These are phyloP conservation scores for Dendrothele bispora DNA, from an alignment of 768 basidiomycete species.

Conservation along the genomic window DNA sequence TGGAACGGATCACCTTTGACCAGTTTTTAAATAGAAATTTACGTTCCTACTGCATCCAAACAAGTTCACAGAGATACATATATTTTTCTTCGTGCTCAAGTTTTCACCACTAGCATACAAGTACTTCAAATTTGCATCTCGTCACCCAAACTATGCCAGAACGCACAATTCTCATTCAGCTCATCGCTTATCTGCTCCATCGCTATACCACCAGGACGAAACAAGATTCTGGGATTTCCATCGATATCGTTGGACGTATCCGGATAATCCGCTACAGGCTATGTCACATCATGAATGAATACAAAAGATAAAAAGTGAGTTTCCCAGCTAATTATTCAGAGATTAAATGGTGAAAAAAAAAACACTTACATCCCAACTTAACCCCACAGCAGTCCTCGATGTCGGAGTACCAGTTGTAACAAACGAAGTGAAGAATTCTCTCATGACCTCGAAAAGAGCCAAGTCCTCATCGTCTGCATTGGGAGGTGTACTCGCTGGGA, in stretches of 20 bases:
- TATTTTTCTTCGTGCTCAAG: too few species aligned
- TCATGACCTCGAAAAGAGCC: conserved; percentile 35
- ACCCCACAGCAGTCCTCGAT: conserved; percentile 4
- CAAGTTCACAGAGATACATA: too few species aligned
- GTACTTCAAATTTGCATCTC: conserved; percentile 6
- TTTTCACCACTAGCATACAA: too few species aligned
- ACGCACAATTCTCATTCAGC: conserved; percentile 6
- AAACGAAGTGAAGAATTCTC: conserved; percentile 40
- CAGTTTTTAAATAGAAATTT: too few species aligned
- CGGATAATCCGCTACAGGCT: neutral
- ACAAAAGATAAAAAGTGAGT: too few species aligned
- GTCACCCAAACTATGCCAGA: conserved; percentile 10
- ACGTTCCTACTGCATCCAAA: too few species aligned
- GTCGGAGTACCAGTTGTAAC: conserved; percentile 33
- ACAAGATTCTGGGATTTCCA: conserved; percentile 7
- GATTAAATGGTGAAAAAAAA: too few species aligned
- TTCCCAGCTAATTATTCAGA: too few species aligned
- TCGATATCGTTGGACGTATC: neutral
- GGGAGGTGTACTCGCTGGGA: conserved; percentile 19
- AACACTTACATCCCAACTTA: conserved; percentile 29
- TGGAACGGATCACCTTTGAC: too few species aligned
- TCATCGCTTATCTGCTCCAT: conserved; percentile 6
- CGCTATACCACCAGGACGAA: conserved; percentile 4
- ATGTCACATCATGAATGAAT: too few species aligned
- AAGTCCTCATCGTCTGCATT: conserved; percentile 18